These are phyloP conservation scores for Elaeis oleifera DNA, from an alignment of 202 grass and related monocot species.

Conservation along the genomic window DNA sequence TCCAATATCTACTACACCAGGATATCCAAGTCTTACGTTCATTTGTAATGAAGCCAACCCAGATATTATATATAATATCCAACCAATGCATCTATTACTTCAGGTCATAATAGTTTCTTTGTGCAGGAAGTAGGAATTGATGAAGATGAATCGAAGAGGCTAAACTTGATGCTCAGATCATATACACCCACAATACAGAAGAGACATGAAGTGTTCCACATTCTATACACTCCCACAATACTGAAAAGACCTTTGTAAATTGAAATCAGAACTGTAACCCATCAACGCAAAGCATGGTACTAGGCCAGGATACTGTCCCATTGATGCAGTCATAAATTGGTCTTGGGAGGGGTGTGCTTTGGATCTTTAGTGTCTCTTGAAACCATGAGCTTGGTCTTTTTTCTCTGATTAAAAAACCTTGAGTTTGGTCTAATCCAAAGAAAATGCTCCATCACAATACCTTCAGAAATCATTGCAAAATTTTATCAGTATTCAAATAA, in stretches of 20 bases:
- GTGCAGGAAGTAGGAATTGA: constrained; percentile 57
- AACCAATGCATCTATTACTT: neutral
- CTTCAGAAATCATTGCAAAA: constrained; percentile 23
- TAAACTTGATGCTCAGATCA: constrained; percentile 29
- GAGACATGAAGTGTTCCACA: too few relatives aligned
- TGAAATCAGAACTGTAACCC: too few relatives aligned
- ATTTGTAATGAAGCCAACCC: neutral
- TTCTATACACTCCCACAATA: too few relatives aligned
- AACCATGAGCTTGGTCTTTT: neutral
- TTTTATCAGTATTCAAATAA: neutral
- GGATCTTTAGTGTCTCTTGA: too few relatives aligned
- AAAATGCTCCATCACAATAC: constrained; percentile 82
- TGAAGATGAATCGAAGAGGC: constrained; percentile 74
- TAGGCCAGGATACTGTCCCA: too few relatives aligned
- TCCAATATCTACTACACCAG: too few relatives aligned
- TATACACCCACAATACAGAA: too few relatives aligned
- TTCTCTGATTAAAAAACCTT: neutral
- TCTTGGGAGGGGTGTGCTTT: too few relatives aligned
- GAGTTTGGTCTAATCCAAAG: constrained; percentile 33
- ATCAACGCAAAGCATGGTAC: too few relatives aligned
- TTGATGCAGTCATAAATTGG: too few relatives aligned
- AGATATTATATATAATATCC: neutral
- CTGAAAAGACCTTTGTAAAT: too few relatives aligned
- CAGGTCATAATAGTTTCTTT: neutral
- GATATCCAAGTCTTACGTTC: too few relatives aligned